Base-by-base conservation (phyloP, 2,329 filamentous ascomycete species). In the Chrysoporthe puriensis region DNA sequence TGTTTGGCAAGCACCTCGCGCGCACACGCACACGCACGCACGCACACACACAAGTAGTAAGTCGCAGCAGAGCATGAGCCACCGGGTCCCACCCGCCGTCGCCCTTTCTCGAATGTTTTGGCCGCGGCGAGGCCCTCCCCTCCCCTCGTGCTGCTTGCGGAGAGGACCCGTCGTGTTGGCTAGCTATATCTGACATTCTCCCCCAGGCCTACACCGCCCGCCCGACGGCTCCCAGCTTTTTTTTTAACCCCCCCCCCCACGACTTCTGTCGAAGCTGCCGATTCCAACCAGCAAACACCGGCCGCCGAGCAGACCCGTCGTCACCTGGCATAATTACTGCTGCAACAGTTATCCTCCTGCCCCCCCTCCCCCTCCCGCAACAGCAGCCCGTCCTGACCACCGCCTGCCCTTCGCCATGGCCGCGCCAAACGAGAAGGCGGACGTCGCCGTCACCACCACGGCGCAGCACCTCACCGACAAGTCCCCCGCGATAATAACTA, bases 401-500 rank as follows among this genome's bases (percentile, higher is more conserved):
- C 9, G 36, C 36, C 36, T 40, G 9, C 36, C 36, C 57, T 43
- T 5, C 26, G 26, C 21, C n/a, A 61, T 61, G 59, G 40, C 59
- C 21, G 48, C 59, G 43, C 13, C 56, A 26, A 48, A 63, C 58
- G 69, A 70, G 36, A 70, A 70, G 69, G 50, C 18, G 32, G 64
- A 54, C 44, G 57, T 50, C 57, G 44, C 61, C 42, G 42, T 59
- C 42, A 57, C 58, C n/a, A 69, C 64, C 16, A 60, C 66, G 14
- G 57, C 60, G n/a, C 36, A 46, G 14, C 4, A 46, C 56, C 32
- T n/a, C n/a, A 46, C 58, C n/a, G 50, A 59, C 46, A 61, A 44
- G 57, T 21, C 18, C 18, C 21, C 57, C 8, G 42, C 57, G n/a
- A 52, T 8, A 7, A 54, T 44, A 58, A 67, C 62, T 4, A 32